phyloP scores from a whole-genome alignment of 1,139 yeast genomes.

The Geotrichum citri-aurantii region DNA sequence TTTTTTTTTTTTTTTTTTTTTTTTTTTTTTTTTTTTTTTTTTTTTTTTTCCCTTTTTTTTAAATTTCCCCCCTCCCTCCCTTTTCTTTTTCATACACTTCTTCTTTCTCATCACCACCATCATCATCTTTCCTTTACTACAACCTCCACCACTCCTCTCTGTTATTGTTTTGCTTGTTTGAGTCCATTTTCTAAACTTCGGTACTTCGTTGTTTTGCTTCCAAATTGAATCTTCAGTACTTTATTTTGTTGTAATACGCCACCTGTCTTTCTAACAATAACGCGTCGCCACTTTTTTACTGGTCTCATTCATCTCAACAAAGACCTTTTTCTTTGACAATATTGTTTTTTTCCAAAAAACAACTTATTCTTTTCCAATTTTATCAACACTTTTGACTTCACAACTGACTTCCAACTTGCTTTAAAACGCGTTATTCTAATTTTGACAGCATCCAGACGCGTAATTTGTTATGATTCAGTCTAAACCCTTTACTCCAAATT shows the following conservation, averaged over 20 bases:
- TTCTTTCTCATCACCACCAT: not conserved
- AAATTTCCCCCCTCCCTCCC: not conserved
- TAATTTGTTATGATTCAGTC: constrained; percentile 14
- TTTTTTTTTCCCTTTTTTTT: not conserved
- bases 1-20: too few species aligned
- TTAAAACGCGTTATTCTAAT: not conserved
- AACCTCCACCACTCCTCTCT: not conserved
- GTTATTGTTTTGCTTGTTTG: too few species aligned
- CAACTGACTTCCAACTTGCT: not conserved
- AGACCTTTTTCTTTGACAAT: not conserved
- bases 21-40: too few species aligned
- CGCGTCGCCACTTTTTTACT: constrained; percentile 16
- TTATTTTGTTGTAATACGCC: not conserved
- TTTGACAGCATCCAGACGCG: not conserved
- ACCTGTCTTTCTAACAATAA: not conserved
- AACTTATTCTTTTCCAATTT: not conserved
- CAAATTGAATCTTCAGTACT: not conserved
- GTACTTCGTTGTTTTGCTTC: not conserved
- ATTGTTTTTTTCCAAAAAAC: too few species aligned
- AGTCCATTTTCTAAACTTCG: not conserved
- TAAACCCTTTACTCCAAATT: constrained; percentile 10
- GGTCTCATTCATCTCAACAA: not conserved
- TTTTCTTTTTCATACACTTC: not conserved
- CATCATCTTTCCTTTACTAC: not conserved
- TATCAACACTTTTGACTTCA: not conserved